Percentiles rank a stretch among this genome's conserved stretches.
phyloP scores from a whole-genome alignment of 257 asterid species.

The Henckelia pumila region DNA sequence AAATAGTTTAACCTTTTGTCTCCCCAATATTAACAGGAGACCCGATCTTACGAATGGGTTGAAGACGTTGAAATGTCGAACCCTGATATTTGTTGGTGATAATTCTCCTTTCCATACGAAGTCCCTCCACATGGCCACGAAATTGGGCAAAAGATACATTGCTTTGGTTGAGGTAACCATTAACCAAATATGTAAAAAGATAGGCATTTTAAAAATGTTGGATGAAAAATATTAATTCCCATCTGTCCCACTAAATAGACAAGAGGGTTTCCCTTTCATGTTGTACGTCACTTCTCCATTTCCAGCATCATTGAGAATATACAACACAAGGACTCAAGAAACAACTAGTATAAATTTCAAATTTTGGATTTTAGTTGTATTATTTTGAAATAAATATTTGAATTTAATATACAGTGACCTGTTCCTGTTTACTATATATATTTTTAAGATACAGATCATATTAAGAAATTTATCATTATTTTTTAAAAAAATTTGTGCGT shows the following conservation, averaged over 20 bases:
- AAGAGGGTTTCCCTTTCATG: no score
- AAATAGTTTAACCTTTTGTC: no score
- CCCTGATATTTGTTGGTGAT: conserved; percentile 83
- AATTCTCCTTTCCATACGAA: conserved; percentile 73
- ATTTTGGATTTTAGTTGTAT: no score
- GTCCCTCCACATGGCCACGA: conserved; percentile 64
- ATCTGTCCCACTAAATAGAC: neutral
- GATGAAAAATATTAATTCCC: neutral
- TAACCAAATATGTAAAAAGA: neutral
- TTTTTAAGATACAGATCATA: no score
- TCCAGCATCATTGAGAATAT: neutral
- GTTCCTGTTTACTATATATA: no score
- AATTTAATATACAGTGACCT: no score
- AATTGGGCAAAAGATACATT: conserved; percentile 70
- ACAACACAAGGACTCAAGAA: no score
- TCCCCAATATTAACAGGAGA: conserved; percentile 81
- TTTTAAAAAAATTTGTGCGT: no score
- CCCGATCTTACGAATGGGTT: conserved; percentile 67
- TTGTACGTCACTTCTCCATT: conserved; percentile 35
- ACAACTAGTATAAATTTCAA: no score
- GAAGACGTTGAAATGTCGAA: conserved; percentile 68
- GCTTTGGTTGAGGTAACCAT: conserved; percentile 90
- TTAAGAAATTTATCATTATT: neutral
- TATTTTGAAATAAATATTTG: no score
- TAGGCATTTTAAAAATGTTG: neutral